Base-by-base conservation (phyloP, 257 asterid genomes). In the Dorcoceras hygrometricum region DNA sequence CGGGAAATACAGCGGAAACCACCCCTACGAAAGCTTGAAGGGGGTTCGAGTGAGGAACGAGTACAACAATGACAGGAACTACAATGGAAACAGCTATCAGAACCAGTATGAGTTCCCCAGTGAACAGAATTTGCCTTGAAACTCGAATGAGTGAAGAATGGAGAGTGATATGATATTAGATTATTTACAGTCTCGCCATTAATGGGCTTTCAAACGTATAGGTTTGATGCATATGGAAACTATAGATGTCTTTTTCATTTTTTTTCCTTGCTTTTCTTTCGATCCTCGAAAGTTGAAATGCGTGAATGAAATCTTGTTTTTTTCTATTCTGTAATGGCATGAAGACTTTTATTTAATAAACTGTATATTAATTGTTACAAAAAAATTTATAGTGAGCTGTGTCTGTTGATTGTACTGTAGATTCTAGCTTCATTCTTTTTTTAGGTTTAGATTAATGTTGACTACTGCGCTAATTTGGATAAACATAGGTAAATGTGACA, bases 81-180 rank as follows among this genome's bases (percentile, higher is more conserved):
- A 29, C 23, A 39, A 77, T 16, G 77, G 68, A 11, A 80, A 75
- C 25, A 57, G 63, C 2, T 80, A 64, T n/a, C 81, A 83, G 76
- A 71, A 71, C 75, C 67, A 61, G 36, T 77, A 73, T 4, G 82
- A 78, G 73, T 79, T 77, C 76, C 85, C 73, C 53, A 69, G 71
- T 7, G 90, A 81, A 8, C 85, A 79, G 18, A 72, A 69, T 64
- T 12, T 84, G 82, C 95, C 89, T 70, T 89, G 87, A 85, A 50
- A n/a, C 5, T 26, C 24, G 28, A 65, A 23, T 39, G 9, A 23
- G 55, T 11, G 11, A n/a, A 19, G 55, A 25, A 25, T 3, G 2
- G 5, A 0, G 19, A 19, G 7, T 12, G 51, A 43, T 4, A 46
- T 46, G 54, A 5, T 2, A 46, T 3, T 46, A 16, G 54, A 16